A percentile compares a stretch with the other conserved stretches of the same genome.
Evolutionary conservation across 345 rosid genomes (phyloP).

Genomic region (Geranium rotundifolium): DNA sequence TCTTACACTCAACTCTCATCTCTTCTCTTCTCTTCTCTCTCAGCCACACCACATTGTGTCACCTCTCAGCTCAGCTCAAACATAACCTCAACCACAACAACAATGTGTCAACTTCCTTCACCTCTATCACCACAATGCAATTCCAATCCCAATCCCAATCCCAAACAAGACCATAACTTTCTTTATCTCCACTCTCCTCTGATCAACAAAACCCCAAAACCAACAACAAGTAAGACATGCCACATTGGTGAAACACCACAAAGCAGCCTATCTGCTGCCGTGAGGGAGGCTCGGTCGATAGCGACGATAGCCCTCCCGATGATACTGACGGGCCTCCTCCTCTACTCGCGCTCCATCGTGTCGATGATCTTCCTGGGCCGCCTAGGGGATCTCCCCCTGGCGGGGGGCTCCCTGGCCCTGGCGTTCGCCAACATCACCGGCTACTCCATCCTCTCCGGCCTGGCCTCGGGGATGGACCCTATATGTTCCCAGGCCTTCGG

Average conservation of each 20-base stretch:
- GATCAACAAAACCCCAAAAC: constrained; percentile 2
- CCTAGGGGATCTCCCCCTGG: constrained; percentile 56
- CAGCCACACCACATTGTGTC: neutral
- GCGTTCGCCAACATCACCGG: constrained; percentile 91
- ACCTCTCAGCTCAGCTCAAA: neutral
- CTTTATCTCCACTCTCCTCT: neutral
- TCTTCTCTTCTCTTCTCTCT: neutral
- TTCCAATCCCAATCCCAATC: too few species aligned
- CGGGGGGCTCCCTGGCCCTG: constrained; percentile 79
- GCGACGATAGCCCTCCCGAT: constrained; percentile 54
- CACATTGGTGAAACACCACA: neutral
- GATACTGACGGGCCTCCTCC: constrained; percentile 58
- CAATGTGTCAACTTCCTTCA: constrained; percentile 2
- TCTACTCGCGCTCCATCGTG: constrained; percentile 76
- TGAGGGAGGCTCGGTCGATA: constrained; percentile 42
- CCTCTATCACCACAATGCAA: too few species aligned
- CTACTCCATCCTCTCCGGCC: constrained; percentile 78
- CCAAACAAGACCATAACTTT: neutral
- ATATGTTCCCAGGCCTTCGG: constrained; percentile 88
- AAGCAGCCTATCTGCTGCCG: constrained; percentile 17
- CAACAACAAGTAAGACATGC: constrained; percentile 2
- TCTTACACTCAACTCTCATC: constrained; percentile 2
- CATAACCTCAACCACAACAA: too few species aligned
- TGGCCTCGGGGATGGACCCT: constrained; percentile 87
- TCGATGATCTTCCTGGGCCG: constrained; percentile 71